phyloP scores from a whole-genome alignment of 176 grass and related monocot species.

The Oryza rufipogon region DNA sequence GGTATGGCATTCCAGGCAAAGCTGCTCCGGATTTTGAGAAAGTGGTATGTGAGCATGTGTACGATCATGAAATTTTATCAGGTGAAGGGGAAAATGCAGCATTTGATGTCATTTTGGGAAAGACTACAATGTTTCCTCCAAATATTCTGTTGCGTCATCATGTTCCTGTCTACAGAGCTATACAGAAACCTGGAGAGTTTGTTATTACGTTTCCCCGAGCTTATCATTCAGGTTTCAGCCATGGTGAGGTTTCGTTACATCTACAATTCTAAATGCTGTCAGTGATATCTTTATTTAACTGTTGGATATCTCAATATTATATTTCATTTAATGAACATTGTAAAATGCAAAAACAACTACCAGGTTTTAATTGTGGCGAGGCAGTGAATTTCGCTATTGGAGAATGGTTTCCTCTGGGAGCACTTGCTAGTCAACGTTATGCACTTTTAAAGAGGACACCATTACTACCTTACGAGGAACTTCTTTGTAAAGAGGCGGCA shows the following conservation, averaged over 20 bases:
- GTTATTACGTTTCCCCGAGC: conserved; percentile 92
- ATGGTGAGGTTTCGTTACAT: conserved; percentile 54
- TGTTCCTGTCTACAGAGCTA: conserved; percentile 88
- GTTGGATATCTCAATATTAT: conserved; percentile 20
- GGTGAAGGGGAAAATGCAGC: conserved; percentile 77
- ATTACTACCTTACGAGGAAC: conserved; percentile 84
- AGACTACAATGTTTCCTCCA: conserved; percentile 98
- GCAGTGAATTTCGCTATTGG: conserved; percentile 89
- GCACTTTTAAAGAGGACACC: conserved; percentile 79
- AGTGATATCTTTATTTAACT: conserved; percentile 18
- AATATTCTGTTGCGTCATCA: conserved; percentile 74
- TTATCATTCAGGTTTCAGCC: conserved; percentile 97
- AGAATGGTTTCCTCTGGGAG: conserved; percentile 88
- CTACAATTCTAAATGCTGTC: not conserved
- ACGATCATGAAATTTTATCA: conserved; percentile 80
- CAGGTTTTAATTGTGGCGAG: conserved; percentile 91
- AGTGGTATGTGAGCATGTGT: conserved; percentile 74
- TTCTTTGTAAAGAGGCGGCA: conserved; percentile 80
- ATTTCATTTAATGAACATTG: conserved; percentile 24
- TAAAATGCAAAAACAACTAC: conserved; percentile 6
- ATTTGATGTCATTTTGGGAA: conserved; percentile 92
- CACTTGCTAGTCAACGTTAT: conserved; percentile 81
- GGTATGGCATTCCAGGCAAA: conserved; percentile 89
- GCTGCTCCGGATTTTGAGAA: conserved; percentile 89
- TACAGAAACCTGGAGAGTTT: conserved; percentile 94